Base-by-base conservation (phyloP, 805 yeast species). In the Wickerhamomyces bovis region DNA sequence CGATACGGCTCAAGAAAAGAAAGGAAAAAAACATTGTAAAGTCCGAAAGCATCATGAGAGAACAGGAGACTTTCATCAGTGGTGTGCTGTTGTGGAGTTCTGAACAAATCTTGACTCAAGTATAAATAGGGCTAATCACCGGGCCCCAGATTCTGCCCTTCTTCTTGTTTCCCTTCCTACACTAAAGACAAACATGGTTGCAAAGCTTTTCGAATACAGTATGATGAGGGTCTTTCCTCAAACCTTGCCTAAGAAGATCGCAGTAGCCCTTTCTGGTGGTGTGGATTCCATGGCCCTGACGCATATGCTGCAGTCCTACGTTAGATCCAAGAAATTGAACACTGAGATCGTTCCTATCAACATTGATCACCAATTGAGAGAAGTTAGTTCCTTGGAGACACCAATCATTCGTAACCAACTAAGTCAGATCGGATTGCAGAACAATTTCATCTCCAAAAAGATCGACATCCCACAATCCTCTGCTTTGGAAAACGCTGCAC, bases 241-340 rank as follows among this genome's bases (percentile, higher is more conserved):
- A 4, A 16, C 36, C 1, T 7, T 49, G 1, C 75, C 74, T 4
- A 38, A 44, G 6, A 58, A 50, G 26, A 47, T 78, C 0, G 77
- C 71, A 6, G 62, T 86, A 16, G 89, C 89, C 0, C 72, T 86
- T 1, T 81, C 89, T 15, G 95, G 95, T 1, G 95, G 95, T 1
- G 89, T 83, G 0, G 95, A 86, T 58, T 85, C 94, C 1, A 80
- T 85, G 80, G 81, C 85, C 13, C 61, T 86, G 39, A 70, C 85
- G 0, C 73, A 73, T 52, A 65, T 84, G 18, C 60, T 82, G 5
- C 50, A 67, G 0, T 61, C 65, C 22, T 75, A 67, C 53, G 63
- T 69, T 11, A 47, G 44, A 3, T 44, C 49, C 2, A 50, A 65
- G 41, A 55, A 63, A 7, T 57, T 66, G 2, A 48, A 53, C 1